Evolutionary conservation across 352 stramenopile species (phyloP), one percentile per base, ranked within the genome.

Genomic region (Pythium vanterpoolii): DNA sequence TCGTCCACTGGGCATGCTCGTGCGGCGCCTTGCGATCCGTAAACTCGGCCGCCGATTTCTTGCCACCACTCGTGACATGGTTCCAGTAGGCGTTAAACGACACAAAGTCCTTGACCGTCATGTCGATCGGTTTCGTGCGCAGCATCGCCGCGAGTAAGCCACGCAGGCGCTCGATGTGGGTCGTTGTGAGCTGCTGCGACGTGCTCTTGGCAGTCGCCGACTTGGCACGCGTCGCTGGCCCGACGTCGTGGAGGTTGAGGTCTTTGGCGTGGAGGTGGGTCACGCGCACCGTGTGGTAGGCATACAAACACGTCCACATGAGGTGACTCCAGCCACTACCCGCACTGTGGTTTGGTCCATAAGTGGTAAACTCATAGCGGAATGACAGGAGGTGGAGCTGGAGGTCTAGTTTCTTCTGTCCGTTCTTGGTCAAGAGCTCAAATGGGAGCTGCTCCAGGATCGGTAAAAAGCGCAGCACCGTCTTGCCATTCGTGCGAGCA

Each of bases 51-150:
- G 85, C 85, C 1, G 83, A 71, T 26, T 87, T 73, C 19, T 79
- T 73, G 39, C 85, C 85, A 44, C 85, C 85, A 19, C 75, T 62
- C 18, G 76, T 87, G 1, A 95, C 79, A 59, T 95, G 85, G 14
- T 77, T 66, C 85, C 83, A 95, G 69, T 95, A 95, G 27, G 73
- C 72, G 47, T 91, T 88, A 66, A 95, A 95, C 33, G 83, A 89
- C 30, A 83, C 49, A 68, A 89, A 89, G 70, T 95, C 85, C 19
- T 77, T 69, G 2, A 77, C 74, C 23, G 71, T 71, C 46, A 95
- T 65, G 27, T 90, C 76, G 21, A 95, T 76, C 1, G 69, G 70
- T 68, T 93, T 95, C 6, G 81, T 84, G 38, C 85, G 83, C 50
- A 95, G 68, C 83, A 95, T 95, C 8, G 83, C 69, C 0, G 83